These are phyloP conservation scores for Xylaria palmicola DNA, from an alignment of 495 filamentous ascomycete genomes.

Conservation along the genomic window DNA sequence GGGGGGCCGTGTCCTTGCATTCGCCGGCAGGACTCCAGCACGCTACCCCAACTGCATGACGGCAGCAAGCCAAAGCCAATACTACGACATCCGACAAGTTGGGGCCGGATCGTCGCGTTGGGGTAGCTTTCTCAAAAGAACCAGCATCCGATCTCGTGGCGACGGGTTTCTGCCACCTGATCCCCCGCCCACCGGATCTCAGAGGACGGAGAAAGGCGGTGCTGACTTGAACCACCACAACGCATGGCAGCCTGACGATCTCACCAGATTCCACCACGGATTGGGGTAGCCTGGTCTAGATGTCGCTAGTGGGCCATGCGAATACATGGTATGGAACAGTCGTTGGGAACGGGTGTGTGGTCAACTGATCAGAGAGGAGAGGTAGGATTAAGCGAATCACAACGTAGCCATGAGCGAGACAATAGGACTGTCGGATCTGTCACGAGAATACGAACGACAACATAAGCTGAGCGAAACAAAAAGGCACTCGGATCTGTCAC, in stretches of 20 bases:
- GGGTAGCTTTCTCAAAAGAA: background rate
- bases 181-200: background rate
- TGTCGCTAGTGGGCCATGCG: background rate
- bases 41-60: background rate
- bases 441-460: background rate
- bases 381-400: background rate
- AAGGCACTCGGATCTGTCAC: background rate
- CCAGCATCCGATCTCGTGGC: slow-evolving; percentile 6
- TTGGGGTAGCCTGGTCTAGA: background rate
- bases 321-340: background rate
- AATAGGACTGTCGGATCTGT: too few species aligned
- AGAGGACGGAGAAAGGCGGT: background rate
- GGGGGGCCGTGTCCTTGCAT: background rate
- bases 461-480: background rate
- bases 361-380: background rate
- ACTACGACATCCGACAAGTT: slow-evolving; percentile 4
- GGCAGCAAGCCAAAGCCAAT: background rate
- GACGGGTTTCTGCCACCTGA: background rate
- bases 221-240: background rate
- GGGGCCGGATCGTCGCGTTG: background rate
- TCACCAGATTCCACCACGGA: background rate
- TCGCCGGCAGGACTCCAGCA: background rate
- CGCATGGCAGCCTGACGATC: background rate
- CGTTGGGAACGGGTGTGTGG: background rate
- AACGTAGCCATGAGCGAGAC: background rate